Conservation (phyloP, 2,329 filamentous ascomycete genomes). For the Elsinoe arachidis region DNA sequence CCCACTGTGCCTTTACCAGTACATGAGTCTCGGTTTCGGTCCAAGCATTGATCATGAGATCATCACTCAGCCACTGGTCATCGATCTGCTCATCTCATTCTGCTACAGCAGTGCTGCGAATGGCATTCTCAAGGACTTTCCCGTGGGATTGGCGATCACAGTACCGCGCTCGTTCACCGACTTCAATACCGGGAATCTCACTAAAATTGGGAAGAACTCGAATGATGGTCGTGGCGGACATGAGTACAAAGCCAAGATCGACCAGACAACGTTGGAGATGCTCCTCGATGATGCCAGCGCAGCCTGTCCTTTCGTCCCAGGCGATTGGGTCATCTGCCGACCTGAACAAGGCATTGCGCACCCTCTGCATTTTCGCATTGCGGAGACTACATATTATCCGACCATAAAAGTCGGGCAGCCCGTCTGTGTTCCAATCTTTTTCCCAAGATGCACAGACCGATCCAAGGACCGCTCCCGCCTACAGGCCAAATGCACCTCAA, state of each 20-base stretch:
- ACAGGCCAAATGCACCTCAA: too few species aligned
- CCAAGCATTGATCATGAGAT: constrained; percentile 82
- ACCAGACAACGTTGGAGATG: background rate
- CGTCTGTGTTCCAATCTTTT: constrained; percentile 3
- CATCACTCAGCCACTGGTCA: constrained; percentile 65
- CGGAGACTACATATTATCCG: constrained; percentile 38
- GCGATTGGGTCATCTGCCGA: constrained; percentile 45
- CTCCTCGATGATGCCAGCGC: background rate
- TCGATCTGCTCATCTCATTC: constrained; percentile 76
- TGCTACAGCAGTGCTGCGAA: constrained; percentile 55
- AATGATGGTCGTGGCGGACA: background rate
- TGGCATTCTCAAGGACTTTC: constrained; percentile 44
- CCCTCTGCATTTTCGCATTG: constrained; percentile 43
- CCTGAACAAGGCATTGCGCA: constrained; percentile 7
- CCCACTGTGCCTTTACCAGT: constrained; percentile 75
- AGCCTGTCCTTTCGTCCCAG: constrained; percentile 33
- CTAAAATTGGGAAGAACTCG: background rate
- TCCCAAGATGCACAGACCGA: background rate
- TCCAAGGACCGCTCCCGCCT: background rate
- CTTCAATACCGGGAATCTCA: background rate
- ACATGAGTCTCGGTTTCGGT: constrained; percentile 77
- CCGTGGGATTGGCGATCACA: constrained; percentile 47
- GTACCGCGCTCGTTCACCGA: constrained; percentile 34
- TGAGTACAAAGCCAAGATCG: constrained; percentile 11
- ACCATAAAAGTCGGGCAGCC: constrained; percentile 31